Conservation (phyloP, 495 filamentous ascomycete species). For the Annulohypoxylon moriforme region DNA sequence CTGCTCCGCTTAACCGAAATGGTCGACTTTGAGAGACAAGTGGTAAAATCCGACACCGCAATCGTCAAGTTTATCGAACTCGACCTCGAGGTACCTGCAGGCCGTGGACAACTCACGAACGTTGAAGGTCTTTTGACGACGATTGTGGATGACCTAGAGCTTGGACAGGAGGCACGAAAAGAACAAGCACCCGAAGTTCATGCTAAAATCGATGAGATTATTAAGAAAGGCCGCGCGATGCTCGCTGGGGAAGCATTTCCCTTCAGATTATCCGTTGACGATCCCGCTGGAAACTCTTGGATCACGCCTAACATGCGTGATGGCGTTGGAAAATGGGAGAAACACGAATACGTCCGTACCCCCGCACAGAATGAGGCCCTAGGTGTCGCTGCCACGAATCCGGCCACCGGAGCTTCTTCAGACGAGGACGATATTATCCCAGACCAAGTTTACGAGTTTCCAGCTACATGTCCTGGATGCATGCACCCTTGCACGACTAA, state of each 20-base stretch:
- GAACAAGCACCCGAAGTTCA: constrained; percentile 77
- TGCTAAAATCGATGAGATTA: constrained; percentile 77
- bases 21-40: constrained; percentile 81
- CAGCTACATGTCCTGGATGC: constrained; percentile 90
- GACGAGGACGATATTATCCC: constrained; percentile 84
- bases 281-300: constrained; percentile 96
- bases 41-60: constrained; percentile 91
- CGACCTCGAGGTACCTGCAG: constrained; percentile 90
- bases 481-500: constrained; percentile 82
- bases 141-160: constrained; percentile 78
- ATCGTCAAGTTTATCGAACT: constrained; percentile 83
- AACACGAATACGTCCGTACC: constrained; percentile 82
- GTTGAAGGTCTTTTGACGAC: constrained; percentile 85
- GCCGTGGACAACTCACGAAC: constrained; percentile 89
- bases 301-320: constrained; percentile 87
- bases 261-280: constrained; percentile 87
- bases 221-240: constrained; percentile 77
- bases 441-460: constrained; percentile 89
- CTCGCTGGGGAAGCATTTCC: constrained; percentile 79
- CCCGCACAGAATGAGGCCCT: constrained; percentile 86
- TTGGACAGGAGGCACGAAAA: constrained; percentile 80
- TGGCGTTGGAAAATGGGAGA: constrained; percentile 80
- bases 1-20: constrained; percentile 74
- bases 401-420: constrained; percentile 40
- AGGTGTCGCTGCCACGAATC: constrained; percentile 65